phyloP scores from a whole-genome alignment of 1,284 basidiomycete species.

The Rhodotorula sp. region DNA sequence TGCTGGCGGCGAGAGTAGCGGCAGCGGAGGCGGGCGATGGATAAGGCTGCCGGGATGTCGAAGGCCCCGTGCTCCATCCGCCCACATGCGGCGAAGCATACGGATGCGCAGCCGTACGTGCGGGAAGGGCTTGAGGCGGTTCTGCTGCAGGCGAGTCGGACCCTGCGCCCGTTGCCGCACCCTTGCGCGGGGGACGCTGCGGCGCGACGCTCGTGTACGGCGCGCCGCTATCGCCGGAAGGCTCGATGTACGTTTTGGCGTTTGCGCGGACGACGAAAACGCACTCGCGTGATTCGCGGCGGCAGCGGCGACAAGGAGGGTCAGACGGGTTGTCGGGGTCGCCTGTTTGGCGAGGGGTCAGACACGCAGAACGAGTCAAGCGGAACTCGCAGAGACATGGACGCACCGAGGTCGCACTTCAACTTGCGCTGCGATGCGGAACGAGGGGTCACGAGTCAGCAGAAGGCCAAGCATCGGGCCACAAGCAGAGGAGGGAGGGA shows the following conservation, averaged over 20 bases:
- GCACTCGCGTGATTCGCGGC: conserved; percentile 54
- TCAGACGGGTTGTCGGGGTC: conserved; percentile 54
- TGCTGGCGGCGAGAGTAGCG: neutral
- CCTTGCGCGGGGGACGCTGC: neutral
- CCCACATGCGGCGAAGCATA: conserved; percentile 9
- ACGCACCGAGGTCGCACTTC: conserved; percentile 53
- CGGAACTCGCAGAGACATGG: too few species aligned
- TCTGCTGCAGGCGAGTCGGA: neutral
- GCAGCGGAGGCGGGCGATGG: neutral
- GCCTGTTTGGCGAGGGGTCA: conserved; percentile 5
- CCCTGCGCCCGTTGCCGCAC: neutral
- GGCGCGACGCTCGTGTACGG: conserved; percentile 1
- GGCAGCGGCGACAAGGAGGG: conserved; percentile 54
- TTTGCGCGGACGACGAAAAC: conserved; percentile 47
- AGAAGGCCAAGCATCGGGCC: too few species aligned
- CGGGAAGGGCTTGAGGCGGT: neutral
- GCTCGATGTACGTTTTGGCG: conserved; percentile 15
- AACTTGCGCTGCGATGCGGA: conserved; percentile 49
- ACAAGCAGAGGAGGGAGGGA: too few species aligned
- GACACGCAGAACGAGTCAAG: too few species aligned
- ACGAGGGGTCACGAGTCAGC: neutral
- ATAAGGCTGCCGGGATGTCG: neutral
- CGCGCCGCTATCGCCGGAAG: neutral
- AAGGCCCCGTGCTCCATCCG: conserved; percentile 5
- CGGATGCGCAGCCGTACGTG: neutral